These are phyloP conservation scores for Scheffersomyces coipomensis DNA, from an alignment of 805 yeast genomes.

Conservation along the genomic window DNA sequence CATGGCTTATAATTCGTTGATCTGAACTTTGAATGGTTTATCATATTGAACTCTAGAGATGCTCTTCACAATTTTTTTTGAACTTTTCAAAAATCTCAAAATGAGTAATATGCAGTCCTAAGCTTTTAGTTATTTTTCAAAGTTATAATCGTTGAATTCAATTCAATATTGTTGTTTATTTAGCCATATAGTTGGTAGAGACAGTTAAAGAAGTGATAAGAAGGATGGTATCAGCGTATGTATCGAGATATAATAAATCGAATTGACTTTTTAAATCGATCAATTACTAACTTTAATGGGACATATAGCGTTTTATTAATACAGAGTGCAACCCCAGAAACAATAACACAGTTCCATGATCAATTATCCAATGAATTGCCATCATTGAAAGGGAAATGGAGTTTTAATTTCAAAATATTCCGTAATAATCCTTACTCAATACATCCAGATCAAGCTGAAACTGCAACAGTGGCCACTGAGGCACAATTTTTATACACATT, in stretches of 20 bases:
- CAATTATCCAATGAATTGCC: conserved; percentile 68
- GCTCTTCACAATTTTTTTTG: conserved; percentile 1
- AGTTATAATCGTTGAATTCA: no score
- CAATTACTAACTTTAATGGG: neutral
- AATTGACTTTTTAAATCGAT: neutral
- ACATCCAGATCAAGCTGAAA: conserved; percentile 34
- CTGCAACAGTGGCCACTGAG: conserved; percentile 29
- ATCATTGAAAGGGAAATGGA: conserved; percentile 60
- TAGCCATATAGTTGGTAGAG: no score
- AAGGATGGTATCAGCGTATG: conserved; percentile 39
- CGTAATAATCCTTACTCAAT: conserved; percentile 57
- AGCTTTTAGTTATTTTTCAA: no score
- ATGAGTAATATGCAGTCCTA: no score
- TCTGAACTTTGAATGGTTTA: neutral
- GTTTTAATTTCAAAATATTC: conserved; percentile 64
- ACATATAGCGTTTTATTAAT: conserved; percentile 40
- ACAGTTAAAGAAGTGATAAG: no score
- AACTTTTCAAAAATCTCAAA: neutral
- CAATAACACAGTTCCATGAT: conserved; percentile 71
- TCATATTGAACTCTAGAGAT: neutral
- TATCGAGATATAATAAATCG: conserved; percentile 5
- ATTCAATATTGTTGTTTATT: no score
- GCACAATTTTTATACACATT: conserved; percentile 50
- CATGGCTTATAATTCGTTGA: no score
- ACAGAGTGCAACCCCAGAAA: conserved; percentile 49